These are phyloP conservation scores for Cadophora sp. DNA, from an alignment of 2,329 filamentous ascomycete genomes.

Conservation along the genomic window DNA sequence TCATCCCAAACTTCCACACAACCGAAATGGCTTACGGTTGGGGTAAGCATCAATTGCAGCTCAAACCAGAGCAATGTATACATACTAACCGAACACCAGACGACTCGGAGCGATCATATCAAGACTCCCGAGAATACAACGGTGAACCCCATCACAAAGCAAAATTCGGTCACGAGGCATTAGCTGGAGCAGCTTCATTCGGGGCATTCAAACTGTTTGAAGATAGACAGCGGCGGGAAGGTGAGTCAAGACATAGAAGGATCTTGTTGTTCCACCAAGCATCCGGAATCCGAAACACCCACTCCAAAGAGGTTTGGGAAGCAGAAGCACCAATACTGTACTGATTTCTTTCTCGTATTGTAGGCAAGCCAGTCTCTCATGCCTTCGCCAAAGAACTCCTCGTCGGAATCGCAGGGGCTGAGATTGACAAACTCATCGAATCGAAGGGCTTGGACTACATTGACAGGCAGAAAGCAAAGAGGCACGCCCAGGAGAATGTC, in stretches of 20 bases:
- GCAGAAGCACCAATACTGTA: too few relatives aligned
- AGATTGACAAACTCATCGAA: constrained; percentile 79
- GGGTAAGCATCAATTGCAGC: constrained; percentile 30
- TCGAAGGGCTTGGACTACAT: constrained; percentile 69
- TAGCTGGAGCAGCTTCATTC: constrained; percentile 79
- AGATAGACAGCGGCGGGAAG: constrained; percentile 74
- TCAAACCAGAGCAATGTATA: too few relatives aligned
- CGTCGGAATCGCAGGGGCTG: constrained; percentile 73
- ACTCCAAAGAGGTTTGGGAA: not conserved
- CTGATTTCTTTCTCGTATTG: not conserved
- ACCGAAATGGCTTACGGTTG: constrained; percentile 42
- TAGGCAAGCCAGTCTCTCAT: constrained; percentile 75
- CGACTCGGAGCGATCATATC: constrained; percentile 52
- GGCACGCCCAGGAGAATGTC: constrained; percentile 63
- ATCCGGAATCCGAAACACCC: not conserved
- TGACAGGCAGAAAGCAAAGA: constrained; percentile 64
- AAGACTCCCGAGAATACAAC: constrained; percentile 54
- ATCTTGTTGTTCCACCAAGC: not conserved
- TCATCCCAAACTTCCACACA: not conserved
- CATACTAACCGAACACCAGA: constrained; percentile 42
- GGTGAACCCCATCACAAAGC: constrained; percentile 59
- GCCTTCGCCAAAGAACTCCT: constrained; percentile 79
- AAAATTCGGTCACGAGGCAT: constrained; percentile 73
- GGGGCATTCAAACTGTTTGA: constrained; percentile 82
- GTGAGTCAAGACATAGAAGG: constrained; percentile 49